Conservation (phyloP, 139 green algal genomes). For the Limnomonas spitsbergensis region DNA sequence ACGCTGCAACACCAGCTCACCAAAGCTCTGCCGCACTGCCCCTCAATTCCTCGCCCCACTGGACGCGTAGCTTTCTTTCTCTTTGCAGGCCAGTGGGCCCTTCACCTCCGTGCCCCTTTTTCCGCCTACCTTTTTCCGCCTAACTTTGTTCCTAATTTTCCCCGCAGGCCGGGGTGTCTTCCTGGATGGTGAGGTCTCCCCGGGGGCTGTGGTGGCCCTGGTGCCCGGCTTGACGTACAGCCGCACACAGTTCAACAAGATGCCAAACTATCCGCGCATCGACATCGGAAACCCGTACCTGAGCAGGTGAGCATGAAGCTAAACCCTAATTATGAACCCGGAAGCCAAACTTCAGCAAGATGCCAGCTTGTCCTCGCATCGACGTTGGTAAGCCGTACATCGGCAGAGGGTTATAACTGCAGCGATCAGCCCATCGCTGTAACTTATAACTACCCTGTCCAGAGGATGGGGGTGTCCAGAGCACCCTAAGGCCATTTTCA, state of each 20-base stretch:
- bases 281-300: constrained; percentile 33
- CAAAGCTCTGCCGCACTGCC: neutral
- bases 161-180: neutral
- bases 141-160: neutral
- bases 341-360: too few relatives aligned
- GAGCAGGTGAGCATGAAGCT: constrained; percentile 23
- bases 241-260: constrained; percentile 34
- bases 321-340: constrained; percentile 27
- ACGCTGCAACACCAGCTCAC: neutral
- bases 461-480: too few relatives aligned
- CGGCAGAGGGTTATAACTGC: too few relatives aligned
- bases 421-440: too few relatives aligned
- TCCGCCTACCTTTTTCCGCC: neutral
- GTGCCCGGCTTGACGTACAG: constrained; percentile 35
- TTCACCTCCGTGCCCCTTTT: neutral
- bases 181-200: neutral
- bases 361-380: too few relatives aligned
- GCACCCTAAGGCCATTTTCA: too few relatives aligned
- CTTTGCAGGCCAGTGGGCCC: too few relatives aligned
- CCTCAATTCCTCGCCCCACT: too few relatives aligned
- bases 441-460: too few relatives aligned
- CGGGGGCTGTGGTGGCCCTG: constrained; percentile 31
- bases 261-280: constrained; percentile 39
- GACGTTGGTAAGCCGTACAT: too few relatives aligned
- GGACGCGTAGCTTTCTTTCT: too few relatives aligned